These are phyloP conservation scores for Yarrowia deformans DNA, from an alignment of 805 yeast genomes.

Conservation along the genomic window DNA sequence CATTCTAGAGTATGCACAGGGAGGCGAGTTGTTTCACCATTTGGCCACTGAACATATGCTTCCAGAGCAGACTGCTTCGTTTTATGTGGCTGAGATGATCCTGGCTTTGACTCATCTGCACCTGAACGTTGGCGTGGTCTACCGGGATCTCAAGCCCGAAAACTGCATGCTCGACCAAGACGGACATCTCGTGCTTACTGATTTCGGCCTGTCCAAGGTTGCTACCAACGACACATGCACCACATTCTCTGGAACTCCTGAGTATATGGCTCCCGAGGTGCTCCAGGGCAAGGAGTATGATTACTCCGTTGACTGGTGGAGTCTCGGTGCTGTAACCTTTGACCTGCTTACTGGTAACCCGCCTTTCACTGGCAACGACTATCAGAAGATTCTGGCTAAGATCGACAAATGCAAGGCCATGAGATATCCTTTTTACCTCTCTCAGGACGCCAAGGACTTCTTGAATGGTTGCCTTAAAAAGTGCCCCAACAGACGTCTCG, in stretches of 20 bases:
- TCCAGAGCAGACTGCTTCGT: constrained; percentile 71
- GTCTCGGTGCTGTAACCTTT: constrained; percentile 79
- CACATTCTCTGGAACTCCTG: constrained; percentile 77
- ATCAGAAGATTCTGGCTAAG: constrained; percentile 76
- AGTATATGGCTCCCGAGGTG: constrained; percentile 91
- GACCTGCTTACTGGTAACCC: constrained; percentile 88
- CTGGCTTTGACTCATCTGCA: constrained; percentile 80
- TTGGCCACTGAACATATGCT: constrained; percentile 58
- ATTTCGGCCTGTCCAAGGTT: constrained; percentile 74
- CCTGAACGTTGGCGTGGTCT: constrained; percentile 73
- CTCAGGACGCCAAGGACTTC: constrained; percentile 81
- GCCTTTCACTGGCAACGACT: constrained; percentile 85
- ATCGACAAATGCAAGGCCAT: constrained; percentile 69
- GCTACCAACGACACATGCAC: constrained; percentile 56
- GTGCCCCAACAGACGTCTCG: constrained; percentile 69
- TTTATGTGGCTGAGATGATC: constrained; percentile 81
- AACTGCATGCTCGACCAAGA: constrained; percentile 76
- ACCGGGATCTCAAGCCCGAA: constrained; percentile 89
- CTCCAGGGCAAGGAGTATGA: constrained; percentile 78
- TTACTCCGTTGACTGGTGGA: constrained; percentile 89
- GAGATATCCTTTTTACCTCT: constrained; percentile 74
- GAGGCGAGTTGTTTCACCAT: constrained; percentile 83
- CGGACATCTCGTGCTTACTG: constrained; percentile 87
- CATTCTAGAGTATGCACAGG: constrained; percentile 81
- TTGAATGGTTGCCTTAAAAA: constrained; percentile 70